phyloP scores from a whole-genome alignment of 768 basidiomycete species.

The Paxillus involutus region DNA sequence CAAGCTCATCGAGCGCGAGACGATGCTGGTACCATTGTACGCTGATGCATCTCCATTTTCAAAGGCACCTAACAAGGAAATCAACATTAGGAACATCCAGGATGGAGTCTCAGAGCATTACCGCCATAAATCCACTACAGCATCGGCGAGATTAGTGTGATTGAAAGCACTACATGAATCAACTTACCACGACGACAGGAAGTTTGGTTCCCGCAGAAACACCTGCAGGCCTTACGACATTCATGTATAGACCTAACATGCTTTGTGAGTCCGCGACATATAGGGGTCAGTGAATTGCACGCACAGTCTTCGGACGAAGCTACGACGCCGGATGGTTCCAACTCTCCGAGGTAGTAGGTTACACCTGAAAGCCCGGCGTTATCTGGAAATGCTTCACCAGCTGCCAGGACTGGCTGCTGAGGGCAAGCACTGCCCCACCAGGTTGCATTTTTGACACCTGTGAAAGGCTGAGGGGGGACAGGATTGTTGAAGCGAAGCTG shows the following conservation, averaged over 20 bases:
- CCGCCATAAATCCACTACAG: slow-evolving; percentile 12
- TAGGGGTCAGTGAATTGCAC: neutral
- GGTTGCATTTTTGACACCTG: slow-evolving; percentile 34
- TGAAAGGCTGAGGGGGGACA: slow-evolving; percentile 16
- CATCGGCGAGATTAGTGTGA: too few species aligned
- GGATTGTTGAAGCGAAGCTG: slow-evolving; percentile 20
- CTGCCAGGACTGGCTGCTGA: slow-evolving; percentile 27
- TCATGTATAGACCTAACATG: slow-evolving; percentile 23
- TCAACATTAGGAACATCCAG: neutral
- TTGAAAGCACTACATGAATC: neutral
- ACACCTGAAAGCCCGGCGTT: slow-evolving; percentile 7
- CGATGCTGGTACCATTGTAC: slow-evolving; percentile 17
- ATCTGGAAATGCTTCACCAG: neutral
- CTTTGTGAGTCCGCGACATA: neutral
- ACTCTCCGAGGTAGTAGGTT: slow-evolving; percentile 1
- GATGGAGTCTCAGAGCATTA: neutral
- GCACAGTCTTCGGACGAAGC: slow-evolving; percentile 17
- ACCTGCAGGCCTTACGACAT: slow-evolving; percentile 21
- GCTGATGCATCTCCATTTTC: slow-evolving; percentile 12
- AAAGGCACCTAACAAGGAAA: slow-evolving; percentile 8
- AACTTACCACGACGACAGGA: slow-evolving; percentile 23
- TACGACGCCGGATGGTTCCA: neutral
- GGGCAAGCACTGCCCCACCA: slow-evolving; percentile 40
- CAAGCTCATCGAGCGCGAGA: slow-evolving; percentile 18
- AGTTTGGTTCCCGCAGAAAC: slow-evolving; percentile 8